phyloP scores from a whole-genome alignment of 805 yeast species.

The Hanseniaspora mollemarum region DNA sequence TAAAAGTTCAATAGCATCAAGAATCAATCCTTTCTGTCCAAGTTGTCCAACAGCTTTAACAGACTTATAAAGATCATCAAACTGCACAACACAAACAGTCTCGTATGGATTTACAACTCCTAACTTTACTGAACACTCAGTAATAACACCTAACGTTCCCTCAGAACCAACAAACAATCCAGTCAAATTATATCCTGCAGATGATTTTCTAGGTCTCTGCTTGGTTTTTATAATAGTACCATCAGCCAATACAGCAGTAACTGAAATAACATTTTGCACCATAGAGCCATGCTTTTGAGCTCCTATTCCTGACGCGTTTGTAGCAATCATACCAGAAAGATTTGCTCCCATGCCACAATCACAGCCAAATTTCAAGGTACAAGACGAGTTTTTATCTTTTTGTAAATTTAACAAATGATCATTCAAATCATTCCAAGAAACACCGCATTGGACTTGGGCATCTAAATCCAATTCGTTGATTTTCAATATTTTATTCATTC shows the following conservation, averaged over 20 bases:
- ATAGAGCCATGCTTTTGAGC: constrained; percentile 75
- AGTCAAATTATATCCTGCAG: constrained; percentile 76
- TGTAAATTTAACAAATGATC: constrained; percentile 37
- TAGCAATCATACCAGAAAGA: constrained; percentile 76
- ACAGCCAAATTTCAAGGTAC: constrained; percentile 55
- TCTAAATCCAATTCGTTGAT: constrained; percentile 64
- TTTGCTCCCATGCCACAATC: constrained; percentile 86
- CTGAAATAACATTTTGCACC: constrained; percentile 64
- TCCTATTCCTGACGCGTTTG: constrained; percentile 74
- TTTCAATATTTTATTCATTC: constrained; percentile 49
- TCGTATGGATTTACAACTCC: constrained; percentile 54
- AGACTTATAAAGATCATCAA: constrained; percentile 55
- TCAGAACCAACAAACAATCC: constrained; percentile 72
- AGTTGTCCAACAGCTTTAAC: constrained; percentile 57
- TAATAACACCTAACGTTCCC: constrained; percentile 66
- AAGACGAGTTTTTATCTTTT: neutral
- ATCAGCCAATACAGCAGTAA: constrained; percentile 75
- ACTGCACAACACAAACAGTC: constrained; percentile 62
- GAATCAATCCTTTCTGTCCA: constrained; percentile 55
- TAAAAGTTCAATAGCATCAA: constrained; percentile 69
- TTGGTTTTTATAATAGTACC: constrained; percentile 70
- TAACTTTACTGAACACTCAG: constrained; percentile 56
- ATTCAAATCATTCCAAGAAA: constrained; percentile 70
- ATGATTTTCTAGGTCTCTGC: constrained; percentile 63
- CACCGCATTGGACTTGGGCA: constrained; percentile 68